Conservation (phyloP, 306 rosid genomes). For the Neltuma alba region DNA sequence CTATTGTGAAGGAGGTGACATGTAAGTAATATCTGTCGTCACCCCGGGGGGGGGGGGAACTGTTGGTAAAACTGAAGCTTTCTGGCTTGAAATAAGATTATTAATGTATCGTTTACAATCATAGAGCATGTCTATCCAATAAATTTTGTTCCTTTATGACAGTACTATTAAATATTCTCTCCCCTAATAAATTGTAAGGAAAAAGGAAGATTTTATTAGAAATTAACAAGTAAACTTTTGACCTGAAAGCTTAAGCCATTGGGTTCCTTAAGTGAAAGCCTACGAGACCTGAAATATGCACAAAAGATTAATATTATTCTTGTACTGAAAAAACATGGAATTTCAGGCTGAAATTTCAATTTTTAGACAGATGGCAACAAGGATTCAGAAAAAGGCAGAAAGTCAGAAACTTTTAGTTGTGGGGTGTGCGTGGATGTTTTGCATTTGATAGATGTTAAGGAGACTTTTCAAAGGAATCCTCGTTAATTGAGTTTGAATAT, state of each 20-base stretch:
- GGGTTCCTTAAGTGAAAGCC: conserved; percentile 2
- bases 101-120: not conserved
- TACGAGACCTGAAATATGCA: not conserved
- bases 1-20: conserved; percentile 94
- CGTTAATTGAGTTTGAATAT: not conserved
- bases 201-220: conserved; percentile 9
- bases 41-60: no score
- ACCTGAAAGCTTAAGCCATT: conserved; percentile 17
- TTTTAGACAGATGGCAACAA: conserved; percentile 8
- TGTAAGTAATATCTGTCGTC: conserved; percentile 41
- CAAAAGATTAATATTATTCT: conserved; percentile 8
- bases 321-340: conserved; percentile 1
- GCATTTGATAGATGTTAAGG: not conserved
- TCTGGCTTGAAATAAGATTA: conserved; percentile 8
- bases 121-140: not conserved
- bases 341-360: not conserved
- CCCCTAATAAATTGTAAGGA: not conserved
- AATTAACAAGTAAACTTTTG: conserved; percentile 8
- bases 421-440: not conserved
- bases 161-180: not conserved
- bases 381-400: not conserved
- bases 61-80: conserved; percentile 2
- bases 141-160: not conserved
- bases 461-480: not conserved
- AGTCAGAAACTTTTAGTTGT: not conserved